A percentile compares a stretch with the other conserved stretches of the same genome.
Evolutionary conservation across 257 asterid species (phyloP).

Genomic region (Leonotis leonurus): DNA sequence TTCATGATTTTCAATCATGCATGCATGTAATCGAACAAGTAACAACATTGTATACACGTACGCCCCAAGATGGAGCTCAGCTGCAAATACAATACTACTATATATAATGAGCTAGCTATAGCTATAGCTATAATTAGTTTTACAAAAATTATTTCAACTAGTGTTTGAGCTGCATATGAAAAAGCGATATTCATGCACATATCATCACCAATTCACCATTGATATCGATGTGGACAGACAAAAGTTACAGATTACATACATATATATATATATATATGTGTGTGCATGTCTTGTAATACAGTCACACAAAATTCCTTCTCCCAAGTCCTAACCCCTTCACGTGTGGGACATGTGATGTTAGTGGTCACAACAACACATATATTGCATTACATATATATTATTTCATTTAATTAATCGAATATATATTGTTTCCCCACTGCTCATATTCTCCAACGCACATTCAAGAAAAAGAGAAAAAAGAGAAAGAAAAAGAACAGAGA

Average conservation of each 20-base stretch:
- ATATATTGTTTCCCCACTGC: slow-evolving; percentile 27
- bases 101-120: too few species aligned
- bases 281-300: neutral
- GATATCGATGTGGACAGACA: neutral
- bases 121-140: too few species aligned
- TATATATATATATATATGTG: neutral
- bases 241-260: neutral
- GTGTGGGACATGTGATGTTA: slow-evolving; percentile 23
- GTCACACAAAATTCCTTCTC: neutral
- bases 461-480: neutral
- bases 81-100: too few species aligned
- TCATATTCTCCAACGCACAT: slow-evolving; percentile 17
- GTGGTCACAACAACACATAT: slow-evolving; percentile 10
- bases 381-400: neutral
- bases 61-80: too few species aligned
- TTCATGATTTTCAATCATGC: too few species aligned
- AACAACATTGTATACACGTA: too few species aligned
- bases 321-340: slow-evolving; percentile 23
- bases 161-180: too few species aligned
- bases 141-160: too few species aligned
- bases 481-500: neutral
- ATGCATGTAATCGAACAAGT: too few species aligned
- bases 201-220: neutral
- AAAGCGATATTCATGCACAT: neutral
- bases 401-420: slow-evolving; percentile 10